Base-by-base conservation (phyloP, 805 yeast species). In the Sporopachydermia lactativora region DNA sequence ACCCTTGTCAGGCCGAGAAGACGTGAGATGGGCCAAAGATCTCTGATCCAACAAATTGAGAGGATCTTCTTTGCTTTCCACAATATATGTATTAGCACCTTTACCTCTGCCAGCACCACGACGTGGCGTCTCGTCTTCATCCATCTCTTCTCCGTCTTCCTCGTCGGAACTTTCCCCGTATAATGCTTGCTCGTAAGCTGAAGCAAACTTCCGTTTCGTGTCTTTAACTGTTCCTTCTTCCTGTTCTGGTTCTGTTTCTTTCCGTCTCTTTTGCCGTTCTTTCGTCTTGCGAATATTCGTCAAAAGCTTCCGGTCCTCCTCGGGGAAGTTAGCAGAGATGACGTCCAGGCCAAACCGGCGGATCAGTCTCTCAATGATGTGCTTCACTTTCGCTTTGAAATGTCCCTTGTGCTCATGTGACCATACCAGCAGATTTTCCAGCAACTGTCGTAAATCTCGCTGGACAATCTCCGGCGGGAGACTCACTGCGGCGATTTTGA, bases 351-450 rank as follows among this genome's bases (percentile, higher is more conserved):
- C 96, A 55, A 84, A 85, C 55, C 86, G 77, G 57, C 98, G 75
- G 41, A 89, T 73, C 52, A 92, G 65, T 51, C 97, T 74, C 67
- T 92, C 99, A 46, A 92, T 66, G 41, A 92, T 81, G 54, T 92
- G 96, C 64, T 85, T 84, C 31, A 92, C 89, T 59, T 84, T 89
- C 11, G 88, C 73, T 57, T 84, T 86, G 70, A 92, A 92, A 55
- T 86, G 95, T 38, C 94, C 94, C 53, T 85, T 84, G 60, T 89
- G 96, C 57, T 88, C 96, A 57, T 85, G 92, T 35, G 96, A 84
- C 92, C 96, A 88, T 45, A 77, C 75, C 72, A 92, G 67, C 52
- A 92, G 69, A 51, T 82, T 80, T 17, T 71, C 66, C 41, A 92
- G 64, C 40, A 92, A 61, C 6, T 72, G 77, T 24, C 68, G 68